phyloP scores from a whole-genome alignment of 2,329 filamentous ascomycete genomes.

The Sporothrix protearum region DNA sequence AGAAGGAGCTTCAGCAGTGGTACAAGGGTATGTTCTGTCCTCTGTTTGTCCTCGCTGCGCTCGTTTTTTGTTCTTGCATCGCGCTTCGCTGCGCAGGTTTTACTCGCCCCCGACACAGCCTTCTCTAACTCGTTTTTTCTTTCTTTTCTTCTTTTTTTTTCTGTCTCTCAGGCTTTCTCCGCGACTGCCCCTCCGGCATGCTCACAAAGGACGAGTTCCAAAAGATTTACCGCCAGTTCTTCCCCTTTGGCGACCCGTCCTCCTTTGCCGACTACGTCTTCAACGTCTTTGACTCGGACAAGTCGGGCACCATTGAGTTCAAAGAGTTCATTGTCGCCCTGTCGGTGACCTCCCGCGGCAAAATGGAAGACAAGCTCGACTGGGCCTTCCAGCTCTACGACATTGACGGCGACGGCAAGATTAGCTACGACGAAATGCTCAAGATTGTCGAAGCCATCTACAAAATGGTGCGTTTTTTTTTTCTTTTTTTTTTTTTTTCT shows the following conservation, averaged over 20 bases:
- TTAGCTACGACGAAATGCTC: constrained; percentile 98
- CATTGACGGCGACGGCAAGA: constrained; percentile 98
- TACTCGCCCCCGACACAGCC: no score
- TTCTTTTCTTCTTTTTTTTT: no score
- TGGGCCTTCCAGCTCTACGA: constrained; percentile 99
- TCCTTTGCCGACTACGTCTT: constrained; percentile 99
- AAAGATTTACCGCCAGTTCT: constrained; percentile 99
- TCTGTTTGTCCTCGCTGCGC: neutral
- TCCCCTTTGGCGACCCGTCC: constrained; percentile 95
- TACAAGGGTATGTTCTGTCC: constrained; percentile 74
- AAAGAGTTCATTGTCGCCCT: constrained; percentile 99
- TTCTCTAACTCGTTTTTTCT: constrained; percentile 21
- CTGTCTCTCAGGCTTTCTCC: constrained; percentile 98
- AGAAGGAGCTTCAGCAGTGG: constrained; percentile 99
- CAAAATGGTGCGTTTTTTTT: constrained; percentile 72
- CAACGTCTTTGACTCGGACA: constrained; percentile 97
- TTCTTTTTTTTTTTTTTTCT: neutral
- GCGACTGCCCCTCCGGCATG: constrained; percentile 95
- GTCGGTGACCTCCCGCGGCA: constrained; percentile 92
- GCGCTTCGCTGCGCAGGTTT: constrained; percentile 1
- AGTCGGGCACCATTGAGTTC: constrained; percentile 96
- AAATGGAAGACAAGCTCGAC: constrained; percentile 99
- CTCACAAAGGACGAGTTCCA: constrained; percentile 98
- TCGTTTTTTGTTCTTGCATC: neutral
- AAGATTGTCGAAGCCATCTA: constrained; percentile 99